Evolutionary conservation across 495 filamentous ascomycete species (phyloP), one percentile per base, ranked within the genome.

Genomic region (Neurospora sp.): DNA sequence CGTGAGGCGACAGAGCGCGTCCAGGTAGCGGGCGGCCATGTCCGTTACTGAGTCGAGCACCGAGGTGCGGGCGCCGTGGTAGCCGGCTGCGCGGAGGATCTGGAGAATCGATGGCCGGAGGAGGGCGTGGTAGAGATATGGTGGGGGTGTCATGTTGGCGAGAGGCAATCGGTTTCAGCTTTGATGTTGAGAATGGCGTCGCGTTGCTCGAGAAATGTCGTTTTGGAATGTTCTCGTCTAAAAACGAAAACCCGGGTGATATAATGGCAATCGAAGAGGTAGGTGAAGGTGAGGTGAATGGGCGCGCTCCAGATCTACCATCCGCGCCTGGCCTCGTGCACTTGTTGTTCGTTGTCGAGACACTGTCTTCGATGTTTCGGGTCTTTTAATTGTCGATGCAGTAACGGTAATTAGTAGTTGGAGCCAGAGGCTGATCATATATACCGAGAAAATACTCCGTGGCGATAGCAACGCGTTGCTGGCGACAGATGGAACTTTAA

Each of bases 51-150:
- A 87, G 81, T 97, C 94, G 17, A 96, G 82, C 20, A 94, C 93
- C 1, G 90, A 89, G 5, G 91, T 89, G 38, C 87, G 87, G 3
- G 92, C 90, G 8, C 88, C 81, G 76, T 94, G 90, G 81, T 94
- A 97, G 82, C 94, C 94, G 40, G 92, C 87, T 40, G 93, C 93
- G 76, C 94, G 92, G 40, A 97, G 88, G 77, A 96, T 94, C 75
- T 96, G 92, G 71, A 97, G 88, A 71, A 96, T 87, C 40, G 89
- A 88, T 3, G 94, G 94, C 31, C 92, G 90, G 35, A 97, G 87
- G 75, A 97, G 89, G 41, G 93, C 87, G 80, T 90, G 89, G 82
- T 92, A 90, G 70, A 94, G 87, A 70, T 82, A 73, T 42, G 79
- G 78, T 16, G 85, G 81, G 12, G 82, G 79, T 69, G 84, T 75